Evolutionary conservation across 208 protist genomes (phyloP), one percentile per base, ranked within the genome.

Genomic region (Acanthamoeba healyi): DNA sequence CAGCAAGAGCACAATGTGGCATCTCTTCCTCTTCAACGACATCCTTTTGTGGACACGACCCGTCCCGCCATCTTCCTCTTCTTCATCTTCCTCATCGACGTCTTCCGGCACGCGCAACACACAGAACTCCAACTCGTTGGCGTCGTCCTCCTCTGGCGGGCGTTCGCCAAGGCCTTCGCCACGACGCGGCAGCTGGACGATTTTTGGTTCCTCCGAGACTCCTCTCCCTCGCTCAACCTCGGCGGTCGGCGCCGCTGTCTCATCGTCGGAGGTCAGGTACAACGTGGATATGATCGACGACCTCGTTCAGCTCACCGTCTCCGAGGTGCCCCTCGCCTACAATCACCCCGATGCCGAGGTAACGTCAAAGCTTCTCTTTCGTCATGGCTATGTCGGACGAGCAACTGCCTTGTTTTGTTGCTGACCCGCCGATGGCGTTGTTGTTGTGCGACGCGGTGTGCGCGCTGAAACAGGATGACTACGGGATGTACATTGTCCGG

Each of bases 11-110:
- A 10, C 32, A 10, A 34, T 42, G 49, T 90, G 82, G 82, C 58
- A 90, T 32, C 42, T 90, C 49, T 90, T 90, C 58, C 40, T 90
- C 17, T 90, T 90, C 82, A 90, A 90, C 40, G 82, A 90, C 40
- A 42, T 90, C 34, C 58, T 90, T 17, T 14, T 90, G 17, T 90
- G 82, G 82, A 70, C 82, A 29, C 82, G 58, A 32, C 82, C 72
- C 22, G 36, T 51, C 22, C 7, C 22, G 7, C 19, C 72, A 26
- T 51, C 34, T n/a, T 82, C 72, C 7, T 34, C 72, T 2, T 51
- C 72, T 0, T 34, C 72, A 0, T 82, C 72, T 2, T n/a, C 72
- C 3, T 82, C 72, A 19, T 82, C 38, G 7, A 19, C 72, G 5
- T 54, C 72, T 12, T 82, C 72, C 19, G 15, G 14, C 14, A 9